A percentile compares a stretch with the other conserved stretches of the same genome.
phyloP scores from a whole-genome alignment of 345 rosid genomes.

The Populus euphratica region DNA sequence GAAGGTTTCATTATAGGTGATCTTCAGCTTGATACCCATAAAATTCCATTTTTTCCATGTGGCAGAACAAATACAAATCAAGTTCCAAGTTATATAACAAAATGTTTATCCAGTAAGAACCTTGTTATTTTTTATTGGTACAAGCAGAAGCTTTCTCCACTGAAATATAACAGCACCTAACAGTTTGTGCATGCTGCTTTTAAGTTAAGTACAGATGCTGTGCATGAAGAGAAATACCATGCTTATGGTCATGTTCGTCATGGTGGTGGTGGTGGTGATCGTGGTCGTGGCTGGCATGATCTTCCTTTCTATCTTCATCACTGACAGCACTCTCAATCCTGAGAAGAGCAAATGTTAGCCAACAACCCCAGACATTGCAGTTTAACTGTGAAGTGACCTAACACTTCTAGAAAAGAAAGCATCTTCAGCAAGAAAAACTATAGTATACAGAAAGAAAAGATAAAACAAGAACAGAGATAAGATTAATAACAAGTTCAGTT shows the following conservation, averaged over 20 bases:
- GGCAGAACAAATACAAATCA: not conserved
- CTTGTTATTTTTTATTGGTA: not conserved
- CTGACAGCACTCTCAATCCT: constrained; percentile 82
- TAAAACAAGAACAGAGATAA: not conserved
- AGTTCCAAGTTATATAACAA: not conserved
- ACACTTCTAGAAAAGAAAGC: not conserved
- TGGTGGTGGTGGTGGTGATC: constrained; percentile 49
- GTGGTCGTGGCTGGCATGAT: constrained; percentile 42
- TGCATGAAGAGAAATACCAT: constrained; percentile 44
- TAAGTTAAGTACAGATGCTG: not conserved
- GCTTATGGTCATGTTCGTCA: constrained; percentile 57
- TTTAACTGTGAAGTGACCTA: not conserved
- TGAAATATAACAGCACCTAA: not conserved
- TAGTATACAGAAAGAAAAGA: not conserved
- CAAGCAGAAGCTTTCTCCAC: not conserved
- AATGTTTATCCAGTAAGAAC: not conserved
- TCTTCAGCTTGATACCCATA: not conserved
- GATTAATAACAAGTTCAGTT: not conserved
- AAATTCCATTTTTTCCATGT: not conserved
- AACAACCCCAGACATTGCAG: not conserved
- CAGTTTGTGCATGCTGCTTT: not conserved
- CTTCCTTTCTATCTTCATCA: constrained; percentile 52
- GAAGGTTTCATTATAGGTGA: not conserved
- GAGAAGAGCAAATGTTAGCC: constrained; percentile 22
- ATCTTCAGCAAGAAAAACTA: not conserved